phyloP scores from a whole-genome alignment of 2,329 filamentous ascomycete species.

The Ramularia endophylla region DNA sequence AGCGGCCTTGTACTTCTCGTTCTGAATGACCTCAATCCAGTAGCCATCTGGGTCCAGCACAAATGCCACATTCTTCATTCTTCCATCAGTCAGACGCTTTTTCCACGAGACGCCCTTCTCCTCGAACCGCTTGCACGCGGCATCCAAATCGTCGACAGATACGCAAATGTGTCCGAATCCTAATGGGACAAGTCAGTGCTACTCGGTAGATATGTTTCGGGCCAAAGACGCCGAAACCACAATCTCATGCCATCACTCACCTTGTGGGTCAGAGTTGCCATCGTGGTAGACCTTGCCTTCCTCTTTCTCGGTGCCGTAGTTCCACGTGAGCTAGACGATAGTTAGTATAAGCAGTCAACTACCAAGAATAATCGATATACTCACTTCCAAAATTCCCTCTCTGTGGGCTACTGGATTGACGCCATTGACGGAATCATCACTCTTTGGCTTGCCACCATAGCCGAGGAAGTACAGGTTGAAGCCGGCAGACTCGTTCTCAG shows the following conservation, averaged over 20 bases:
- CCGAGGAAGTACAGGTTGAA: slow-evolving; percentile 95
- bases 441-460: slow-evolving; percentile 49
- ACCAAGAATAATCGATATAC: too few relatives aligned
- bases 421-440: slow-evolving; percentile 49
- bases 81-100: slow-evolving; percentile 85
- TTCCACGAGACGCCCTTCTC: slow-evolving; percentile 79
- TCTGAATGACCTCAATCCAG: slow-evolving; percentile 19
- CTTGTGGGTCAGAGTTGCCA: slow-evolving; percentile 85
- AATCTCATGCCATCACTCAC: slow-evolving; percentile 33
- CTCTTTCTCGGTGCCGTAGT: slow-evolving; percentile 78
- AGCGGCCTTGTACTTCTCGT: slow-evolving; percentile 15
- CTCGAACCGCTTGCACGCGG: slow-evolving; percentile 82
- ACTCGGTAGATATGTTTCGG: too few relatives aligned
- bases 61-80: slow-evolving; percentile 90
- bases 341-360: too few relatives aligned
- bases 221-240: too few relatives aligned
- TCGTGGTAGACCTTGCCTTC: slow-evolving; percentile 81
- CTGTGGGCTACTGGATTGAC: slow-evolving; percentile 57
- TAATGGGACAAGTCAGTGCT: too few relatives aligned
- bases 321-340: slow-evolving; percentile 93
- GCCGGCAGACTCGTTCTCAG: slow-evolving; percentile 61
- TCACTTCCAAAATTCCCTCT: slow-evolving; percentile 66
- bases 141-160: slow-evolving; percentile 80
- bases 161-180: slow-evolving; percentile 84
- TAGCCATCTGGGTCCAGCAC: slow-evolving; percentile 51